Percentiles rank a stretch among this genome's conserved stretches.
phyloP scores from a whole-genome alignment of 2,329 filamentous ascomycete species.

The Exserohilum rostratum region DNA sequence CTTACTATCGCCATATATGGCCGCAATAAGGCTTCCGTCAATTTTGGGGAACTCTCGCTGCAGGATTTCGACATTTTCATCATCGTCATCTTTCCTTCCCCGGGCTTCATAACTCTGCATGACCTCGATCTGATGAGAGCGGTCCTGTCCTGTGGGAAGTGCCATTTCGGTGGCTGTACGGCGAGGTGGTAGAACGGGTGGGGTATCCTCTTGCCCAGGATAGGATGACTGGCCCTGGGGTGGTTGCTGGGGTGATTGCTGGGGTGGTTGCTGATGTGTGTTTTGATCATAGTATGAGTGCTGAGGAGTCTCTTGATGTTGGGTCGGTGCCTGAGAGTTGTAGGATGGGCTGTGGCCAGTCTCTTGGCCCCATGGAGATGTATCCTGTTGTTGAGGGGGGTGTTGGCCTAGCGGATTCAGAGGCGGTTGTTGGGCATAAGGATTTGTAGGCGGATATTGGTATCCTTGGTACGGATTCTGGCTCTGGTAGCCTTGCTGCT shows the following conservation, averaged over 20 bases:
- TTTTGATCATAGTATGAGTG: slow-evolving; percentile 12
- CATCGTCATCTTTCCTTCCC: slow-evolving; percentile 46
- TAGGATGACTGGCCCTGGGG: slow-evolving; percentile 9
- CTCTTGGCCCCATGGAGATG: slow-evolving; percentile 19
- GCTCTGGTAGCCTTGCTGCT: slow-evolving; percentile 24
- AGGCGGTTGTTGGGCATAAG: slow-evolving; percentile 13
- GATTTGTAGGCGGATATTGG: slow-evolving; percentile 20
- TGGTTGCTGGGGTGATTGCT: slow-evolving; percentile 11
- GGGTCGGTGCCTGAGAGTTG: slow-evolving; percentile 10
- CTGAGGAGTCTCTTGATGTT: slow-evolving; percentile 12
- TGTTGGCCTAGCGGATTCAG: slow-evolving; percentile 11
- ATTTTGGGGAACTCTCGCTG: slow-evolving; percentile 53
- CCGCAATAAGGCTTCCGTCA: slow-evolving; percentile 54
- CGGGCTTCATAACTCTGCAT: slow-evolving; percentile 49
- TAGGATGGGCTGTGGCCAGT: slow-evolving; percentile 12
- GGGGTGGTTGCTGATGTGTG: slow-evolving; percentile 9
- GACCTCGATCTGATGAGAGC: slow-evolving; percentile 51
- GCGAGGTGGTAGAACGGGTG: slow-evolving; percentile 36
- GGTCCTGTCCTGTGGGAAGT: slow-evolving; percentile 50
- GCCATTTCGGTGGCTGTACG: slow-evolving; percentile 46
- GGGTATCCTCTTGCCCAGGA: slow-evolving; percentile 16
- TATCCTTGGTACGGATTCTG: slow-evolving; percentile 33
- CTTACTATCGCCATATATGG: slow-evolving; percentile 53
- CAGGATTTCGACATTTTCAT: slow-evolving; percentile 51
- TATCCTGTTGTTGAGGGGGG: slow-evolving; percentile 14